Base-by-base conservation (phyloP, 805 yeast species). In the Cyberlindnera euphorbiae region DNA sequence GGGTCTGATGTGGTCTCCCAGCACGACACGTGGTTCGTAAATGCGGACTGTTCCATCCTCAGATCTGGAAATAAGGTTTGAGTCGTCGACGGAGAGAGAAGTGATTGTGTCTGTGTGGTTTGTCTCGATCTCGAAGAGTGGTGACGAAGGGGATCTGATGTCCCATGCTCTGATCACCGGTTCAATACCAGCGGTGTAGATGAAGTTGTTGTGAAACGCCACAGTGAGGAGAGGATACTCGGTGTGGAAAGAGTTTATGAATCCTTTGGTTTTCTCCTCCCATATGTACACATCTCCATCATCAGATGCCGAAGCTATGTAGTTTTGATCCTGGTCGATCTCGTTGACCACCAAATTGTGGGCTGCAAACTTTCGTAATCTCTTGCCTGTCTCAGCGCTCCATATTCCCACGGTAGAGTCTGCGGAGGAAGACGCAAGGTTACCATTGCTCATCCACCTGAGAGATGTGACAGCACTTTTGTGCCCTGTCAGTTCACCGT, bases 121-220 rank as follows among this genome's bases (percentile, higher is more conserved):
- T 33, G 66, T 47, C 33, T 61, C 56, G 49, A 73, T 58, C 35
- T 53, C 58, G 75, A 81, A 79, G 8, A 70, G 28, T 1, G 73
- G 67, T 6, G 47, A 39, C 1, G 60, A 58, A 5, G 62, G 38
- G 4, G 63, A 55, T 36, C 86, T 57, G 7, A 74, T 32, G 49
- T 85, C 94, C 60, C 71, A 79, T 3, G 77, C 79, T 28, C 61
- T 52, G 1, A 85, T 67, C 0, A 66, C 60, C 1, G 86, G 81
- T 44, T 85, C 90, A 3, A 85, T 71, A 0, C 95, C 95, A 0
- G 80, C 63, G 5, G 75, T 65, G 46, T 66, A 84, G 4, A 81
- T 47, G 11, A 62, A 56, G 12, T 59, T 55, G 2, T 73, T 77
- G 28, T 58, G 56, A 41, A 61, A 48, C 7, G 66, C 69, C 6